Percentiles rank a stretch among this genome's conserved stretches.
These are phyloP conservation scores for Penicillium coffeae DNA, from an alignment of 495 filamentous ascomycete species.

Conservation along the genomic window DNA sequence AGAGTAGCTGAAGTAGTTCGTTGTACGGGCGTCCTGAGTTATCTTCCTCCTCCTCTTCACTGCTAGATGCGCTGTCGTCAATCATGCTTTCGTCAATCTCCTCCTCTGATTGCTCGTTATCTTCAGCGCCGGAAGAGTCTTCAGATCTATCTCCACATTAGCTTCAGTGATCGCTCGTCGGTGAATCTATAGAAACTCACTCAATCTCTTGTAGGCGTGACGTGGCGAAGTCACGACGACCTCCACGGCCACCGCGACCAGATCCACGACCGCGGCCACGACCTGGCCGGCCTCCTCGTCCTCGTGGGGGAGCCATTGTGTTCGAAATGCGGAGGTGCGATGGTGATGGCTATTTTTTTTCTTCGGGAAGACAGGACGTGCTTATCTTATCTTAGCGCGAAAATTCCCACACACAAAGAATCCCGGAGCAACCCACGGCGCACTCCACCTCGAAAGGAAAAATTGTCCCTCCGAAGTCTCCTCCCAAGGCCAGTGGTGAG, in stretches of 20 bases:
- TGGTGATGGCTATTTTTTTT: slow-evolving; percentile 6
- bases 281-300: slow-evolving; percentile 11
- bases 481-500: slow-evolving; percentile 9
- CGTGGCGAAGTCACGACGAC: slow-evolving; percentile 35
- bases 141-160: slow-evolving; percentile 31
- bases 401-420: slow-evolving; percentile 49
- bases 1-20: slow-evolving; percentile 62
- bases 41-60: slow-evolving; percentile 49
- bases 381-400: slow-evolving; percentile 57
- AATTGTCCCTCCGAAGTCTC: slow-evolving; percentile 29
- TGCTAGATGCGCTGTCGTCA: slow-evolving; percentile 38
- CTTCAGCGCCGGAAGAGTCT: slow-evolving; percentile 28
- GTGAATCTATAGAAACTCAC: slow-evolving; percentile 20
- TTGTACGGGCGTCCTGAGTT: slow-evolving; percentile 53
- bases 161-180: neutral
- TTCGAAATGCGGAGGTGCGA: neutral
- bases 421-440: slow-evolving; percentile 30
- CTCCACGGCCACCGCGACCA: slow-evolving; percentile 21
- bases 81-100: slow-evolving; percentile 24
- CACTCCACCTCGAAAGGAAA: slow-evolving; percentile 26
- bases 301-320: slow-evolving; percentile 25
- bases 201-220: slow-evolving; percentile 41
- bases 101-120: slow-evolving; percentile 17
- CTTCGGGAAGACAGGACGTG: slow-evolving; percentile 5
- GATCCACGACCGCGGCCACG: slow-evolving; percentile 16